Evolutionary conservation across 2,329 filamentous ascomycete genomes (phyloP), one percentile per base, ranked within the genome.

Genomic region (Trichoderma asperellum): DNA sequence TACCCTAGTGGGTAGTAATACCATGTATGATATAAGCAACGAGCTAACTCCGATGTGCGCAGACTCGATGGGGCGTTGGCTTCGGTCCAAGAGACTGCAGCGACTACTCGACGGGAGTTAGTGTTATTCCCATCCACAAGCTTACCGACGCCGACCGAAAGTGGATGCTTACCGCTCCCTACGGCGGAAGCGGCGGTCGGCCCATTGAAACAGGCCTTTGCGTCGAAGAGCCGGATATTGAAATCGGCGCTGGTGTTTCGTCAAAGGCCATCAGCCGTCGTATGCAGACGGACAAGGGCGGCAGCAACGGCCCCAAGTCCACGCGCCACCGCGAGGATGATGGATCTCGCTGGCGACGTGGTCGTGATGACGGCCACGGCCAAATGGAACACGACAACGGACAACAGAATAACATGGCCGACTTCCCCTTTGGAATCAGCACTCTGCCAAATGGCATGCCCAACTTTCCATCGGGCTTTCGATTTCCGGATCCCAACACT

Each of bases 81-180:
- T 99, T 97, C 76, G 96, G 96, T 2, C 96, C 96, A 57, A 90
- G 96, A 76, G 96, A 99, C 79, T 99, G 96, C 84, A 97, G 94
- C 79, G 94, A 99, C 81, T 99, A 99, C 80, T 87, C 90, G 73
- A 96, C 91, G 12, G 96, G 96, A 62, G 86, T 98, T 79, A 98
- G 94, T 79, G 83, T 97, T 67, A 98, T 99, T 72, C 96, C 96
- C 1, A 96, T 99, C 73, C 87, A 91, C 74, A 92, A 94, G 75
- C 88, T 99, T 68, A 99, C 96, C 1, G 96, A 99, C 74, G 96
- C 96, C 32, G 96, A 99, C 81, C 89, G 93, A 71, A 97, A 98
- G 81, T 99, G 96, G 96, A 93, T 98, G 86, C 82, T 97, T 73
- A 97, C 90, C 43, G 96, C 96, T 14, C 93, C 97, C 73, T 97